Evolutionary conservation across 257 asterid genomes (phyloP), one percentile per base, ranked within the genome.

Genomic region (Gynochthodes officinalis): DNA sequence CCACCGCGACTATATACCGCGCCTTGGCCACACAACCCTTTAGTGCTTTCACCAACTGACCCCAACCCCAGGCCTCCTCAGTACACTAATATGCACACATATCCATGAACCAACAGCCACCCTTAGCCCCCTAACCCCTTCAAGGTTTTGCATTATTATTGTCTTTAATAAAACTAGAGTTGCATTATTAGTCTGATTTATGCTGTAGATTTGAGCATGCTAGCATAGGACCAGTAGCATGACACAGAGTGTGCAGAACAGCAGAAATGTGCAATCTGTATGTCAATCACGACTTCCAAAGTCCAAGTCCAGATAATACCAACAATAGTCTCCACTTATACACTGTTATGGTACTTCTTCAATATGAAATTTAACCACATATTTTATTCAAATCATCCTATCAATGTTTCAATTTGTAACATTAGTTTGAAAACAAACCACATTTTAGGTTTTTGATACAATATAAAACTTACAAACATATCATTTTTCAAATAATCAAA

Each of bases 1-100:
- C 88, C 78, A 83, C 80, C 70, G 75, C 74, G 83, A 55, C 81
- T 78, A 11, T 39, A 1, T 61, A 63, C 64, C 64, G 25, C 23
- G 55, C 71, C 71, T 49, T 30, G 62, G 70, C 66, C 69, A 25
- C 46, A 43, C 12, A 48, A 23, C 57, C 76, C 71, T 63, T 67
- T 67, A 66, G 75, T 64, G 72, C 44, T 69, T 77, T 74, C 72
- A 67, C 12, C 28, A 35, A 50, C 48, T 32, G 42, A 40, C 52
- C 25, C 11, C 44, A 27, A 57, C 18, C 69, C 46, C n/a, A 33
- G 9, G 18, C 76, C 48, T 49, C 37, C 72, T 42, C 10, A 40
- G 25, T 35, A 78, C 43, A 60, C 25, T n/a, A n/a, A n/a, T n/a
- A 30, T 2, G 12, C 78, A 76, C 73, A 48, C 50, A 35, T 62